Percentiles rank a stretch among this genome's conserved stretches.
phyloP scores from a whole-genome alignment of 2,329 filamentous ascomycete genomes.

The Aspergillus piperis region DNA sequence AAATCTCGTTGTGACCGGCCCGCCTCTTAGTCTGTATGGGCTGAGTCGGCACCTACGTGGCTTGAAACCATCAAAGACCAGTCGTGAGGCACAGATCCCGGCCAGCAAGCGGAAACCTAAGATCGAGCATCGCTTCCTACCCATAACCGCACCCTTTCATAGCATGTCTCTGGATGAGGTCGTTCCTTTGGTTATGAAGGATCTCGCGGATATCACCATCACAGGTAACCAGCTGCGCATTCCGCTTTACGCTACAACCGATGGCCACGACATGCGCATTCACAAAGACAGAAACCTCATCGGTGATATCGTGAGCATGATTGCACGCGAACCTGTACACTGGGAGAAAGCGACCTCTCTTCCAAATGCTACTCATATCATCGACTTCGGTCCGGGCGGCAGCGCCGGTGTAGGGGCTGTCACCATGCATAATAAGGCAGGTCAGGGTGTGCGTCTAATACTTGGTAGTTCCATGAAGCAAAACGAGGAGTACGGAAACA shows the following conservation, averaged over 20 bases:
- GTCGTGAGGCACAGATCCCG: slow-evolving; percentile 24
- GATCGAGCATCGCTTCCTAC: slow-evolving; percentile 35
- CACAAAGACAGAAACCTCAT: background rate
- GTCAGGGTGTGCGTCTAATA: slow-evolving; percentile 35
- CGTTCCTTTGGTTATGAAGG: slow-evolving; percentile 15
- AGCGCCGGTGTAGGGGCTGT: slow-evolving; percentile 32
- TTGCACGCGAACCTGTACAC: slow-evolving; percentile 5
- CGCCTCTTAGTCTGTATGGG: slow-evolving; percentile 26
- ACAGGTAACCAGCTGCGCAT: slow-evolving; percentile 28
- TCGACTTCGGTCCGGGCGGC: slow-evolving; percentile 37
- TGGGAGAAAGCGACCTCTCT: slow-evolving; percentile 69
- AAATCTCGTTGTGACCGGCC: slow-evolving; percentile 36
- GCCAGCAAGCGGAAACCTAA: slow-evolving; percentile 32
- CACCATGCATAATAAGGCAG: slow-evolving; percentile 31
- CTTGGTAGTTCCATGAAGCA: slow-evolving; percentile 10
- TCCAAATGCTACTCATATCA: slow-evolving; percentile 33
- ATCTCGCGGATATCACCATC: slow-evolving; percentile 14
- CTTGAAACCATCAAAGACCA: background rate
- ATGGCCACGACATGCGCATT: background rate
- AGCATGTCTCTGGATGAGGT: slow-evolving; percentile 32
- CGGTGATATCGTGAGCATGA: slow-evolving; percentile 8
- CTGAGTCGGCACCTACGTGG: background rate
- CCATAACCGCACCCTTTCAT: slow-evolving; percentile 44
- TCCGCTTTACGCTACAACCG: background rate
- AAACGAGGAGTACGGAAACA: background rate